Conservation (phyloP, 2,329 filamentous ascomycete genomes). For the Fusarium acutatum region DNA sequence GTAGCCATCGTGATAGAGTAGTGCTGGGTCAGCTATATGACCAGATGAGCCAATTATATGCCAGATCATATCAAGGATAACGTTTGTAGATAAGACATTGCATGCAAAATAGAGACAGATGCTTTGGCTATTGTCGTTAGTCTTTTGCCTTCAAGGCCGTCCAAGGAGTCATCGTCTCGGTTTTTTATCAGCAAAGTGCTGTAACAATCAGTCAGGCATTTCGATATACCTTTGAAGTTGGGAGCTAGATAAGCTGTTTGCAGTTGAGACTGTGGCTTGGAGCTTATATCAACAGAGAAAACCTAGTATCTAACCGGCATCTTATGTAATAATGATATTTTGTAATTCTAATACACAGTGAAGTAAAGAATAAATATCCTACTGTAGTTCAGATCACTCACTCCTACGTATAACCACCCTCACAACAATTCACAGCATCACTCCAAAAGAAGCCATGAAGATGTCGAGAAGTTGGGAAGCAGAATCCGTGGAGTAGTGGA, state of each 20-base stretch:
- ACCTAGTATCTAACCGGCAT: fast-evolving
- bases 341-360: fast-evolving
- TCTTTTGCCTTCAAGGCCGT: neutral
- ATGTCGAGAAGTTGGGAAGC: no score
- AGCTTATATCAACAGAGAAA: neutral
- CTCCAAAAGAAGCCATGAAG: neutral
- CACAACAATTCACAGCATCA: neutral
- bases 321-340: fast-evolving
- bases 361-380: neutral
- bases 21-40: neutral
- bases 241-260: neutral
- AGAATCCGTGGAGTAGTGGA: no score
- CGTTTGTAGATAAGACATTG: neutral
- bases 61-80: neutral
- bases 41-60: neutral
- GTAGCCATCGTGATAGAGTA: neutral
- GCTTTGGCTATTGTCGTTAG: fast-evolving
- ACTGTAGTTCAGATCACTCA: neutral
- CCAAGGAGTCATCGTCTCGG: fast-evolving
- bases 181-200: neutral
- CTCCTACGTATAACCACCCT: fast-evolving
- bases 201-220: fast-evolving
- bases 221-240: neutral
- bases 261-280: neutral
- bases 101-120: neutral